A percentile compares a stretch with the other conserved stretches of the same genome.
Conservation (phyloP, 352 stramenopile species). For the Pythium insidiosum region DNA sequence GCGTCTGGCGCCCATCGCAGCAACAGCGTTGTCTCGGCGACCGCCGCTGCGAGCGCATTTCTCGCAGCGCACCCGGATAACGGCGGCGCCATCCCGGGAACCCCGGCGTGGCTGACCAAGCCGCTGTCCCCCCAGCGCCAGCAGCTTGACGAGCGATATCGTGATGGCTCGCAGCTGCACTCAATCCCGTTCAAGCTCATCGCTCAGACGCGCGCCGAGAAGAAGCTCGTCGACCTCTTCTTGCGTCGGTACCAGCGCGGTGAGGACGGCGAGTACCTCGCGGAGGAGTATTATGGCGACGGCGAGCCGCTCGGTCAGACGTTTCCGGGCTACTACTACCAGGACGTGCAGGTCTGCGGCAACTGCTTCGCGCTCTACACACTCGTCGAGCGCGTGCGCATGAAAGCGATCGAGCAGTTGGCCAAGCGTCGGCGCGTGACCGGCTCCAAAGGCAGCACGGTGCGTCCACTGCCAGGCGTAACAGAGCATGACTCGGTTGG, state of each 20-base stretch:
- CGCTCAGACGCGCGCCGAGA: conserved; percentile 68
- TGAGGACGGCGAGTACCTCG: conserved; percentile 71
- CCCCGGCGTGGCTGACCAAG: conserved; percentile 16
- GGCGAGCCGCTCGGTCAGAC: conserved; percentile 61
- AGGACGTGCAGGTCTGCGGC: conserved; percentile 64
- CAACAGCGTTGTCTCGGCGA: conserved; percentile 40
- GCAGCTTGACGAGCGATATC: conserved; percentile 12
- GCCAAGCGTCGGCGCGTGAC: conserved; percentile 5
- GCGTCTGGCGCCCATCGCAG: conserved; percentile 19
- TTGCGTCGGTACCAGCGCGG: conserved; percentile 66
- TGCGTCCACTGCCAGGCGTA: not conserved
- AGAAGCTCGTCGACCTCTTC: conserved; percentile 72
- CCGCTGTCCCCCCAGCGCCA: conserved; percentile 26
- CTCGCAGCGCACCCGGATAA: conserved; percentile 29
- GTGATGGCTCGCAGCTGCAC: conserved; percentile 14
- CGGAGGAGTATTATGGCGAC: conserved; percentile 67
- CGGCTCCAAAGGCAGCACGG: not conserved
- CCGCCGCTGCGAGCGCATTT: conserved; percentile 45
- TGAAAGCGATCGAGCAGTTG: conserved; percentile 49
- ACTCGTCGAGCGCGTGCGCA: conserved; percentile 64
- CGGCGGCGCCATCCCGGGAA: conserved; percentile 10
- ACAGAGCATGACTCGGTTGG: not conserved
- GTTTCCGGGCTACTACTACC: conserved; percentile 81
- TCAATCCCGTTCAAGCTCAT: conserved; percentile 79
- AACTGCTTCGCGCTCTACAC: conserved; percentile 81